Conservation (phyloP, 73 alveolate genomes). For the Breviolum minutum region DNA sequence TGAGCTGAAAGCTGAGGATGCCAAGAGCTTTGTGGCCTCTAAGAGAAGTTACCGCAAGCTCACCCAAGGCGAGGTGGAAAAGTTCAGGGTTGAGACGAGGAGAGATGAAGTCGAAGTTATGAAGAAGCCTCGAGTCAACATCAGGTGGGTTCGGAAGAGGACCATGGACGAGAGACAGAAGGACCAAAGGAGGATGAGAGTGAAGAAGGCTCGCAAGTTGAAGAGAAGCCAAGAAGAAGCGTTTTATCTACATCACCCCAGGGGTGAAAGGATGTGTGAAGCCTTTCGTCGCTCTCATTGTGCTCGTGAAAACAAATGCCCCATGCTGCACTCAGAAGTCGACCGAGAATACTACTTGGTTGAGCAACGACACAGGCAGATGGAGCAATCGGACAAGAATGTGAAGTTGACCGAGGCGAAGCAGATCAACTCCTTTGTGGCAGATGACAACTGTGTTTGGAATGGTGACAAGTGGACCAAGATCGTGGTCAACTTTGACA, state of each 20-base stretch:
- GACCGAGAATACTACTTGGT: neutral
- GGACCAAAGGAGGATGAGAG: neutral
- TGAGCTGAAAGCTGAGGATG: neutral
- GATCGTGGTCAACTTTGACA: neutral
- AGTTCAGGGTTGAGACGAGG: slow-evolving; percentile 17
- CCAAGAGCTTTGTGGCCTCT: neutral
- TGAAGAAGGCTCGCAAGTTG: neutral
- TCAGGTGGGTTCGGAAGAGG: neutral
- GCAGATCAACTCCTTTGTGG: neutral
- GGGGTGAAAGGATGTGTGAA: neutral
- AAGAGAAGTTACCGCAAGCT: neutral
- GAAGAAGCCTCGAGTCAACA: neutral
- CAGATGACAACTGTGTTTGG: too few relatives aligned
- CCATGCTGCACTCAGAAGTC: neutral
- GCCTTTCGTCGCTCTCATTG: neutral
- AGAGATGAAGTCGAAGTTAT: neutral
- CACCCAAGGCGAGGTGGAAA: slow-evolving; percentile 10
- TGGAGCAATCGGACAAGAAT: neutral
- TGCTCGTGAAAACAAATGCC: neutral
- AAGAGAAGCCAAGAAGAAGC: neutral
- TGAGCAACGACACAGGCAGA: too few relatives aligned
- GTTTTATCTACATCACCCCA: neutral
- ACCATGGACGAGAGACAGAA: neutral
- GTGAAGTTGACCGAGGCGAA: neutral
- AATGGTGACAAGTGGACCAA: neutral